Evolutionary conservation across 306 rosid genomes (phyloP), one percentile per base, ranked within the genome.

Genomic region (Crataegus laevigata): DNA sequence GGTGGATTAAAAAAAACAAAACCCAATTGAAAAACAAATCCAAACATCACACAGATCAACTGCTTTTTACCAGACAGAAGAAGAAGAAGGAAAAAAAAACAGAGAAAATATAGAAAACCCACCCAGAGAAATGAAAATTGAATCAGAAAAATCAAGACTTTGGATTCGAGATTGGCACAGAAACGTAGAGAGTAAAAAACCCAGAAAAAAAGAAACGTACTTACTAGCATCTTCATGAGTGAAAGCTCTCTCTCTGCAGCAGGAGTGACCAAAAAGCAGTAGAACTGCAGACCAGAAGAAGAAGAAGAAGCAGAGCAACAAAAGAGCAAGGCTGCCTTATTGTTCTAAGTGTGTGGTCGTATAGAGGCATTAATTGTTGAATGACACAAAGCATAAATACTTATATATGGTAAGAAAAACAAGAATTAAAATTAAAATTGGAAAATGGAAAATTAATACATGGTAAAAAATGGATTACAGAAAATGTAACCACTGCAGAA

Each of bases 171-270:
- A 76, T 72, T 74, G 30, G 36, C 18, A 55, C 34, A 34, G 43
- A 61, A 29, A n/a, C 40, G 26, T 28, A 32, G 2, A 24, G 17
- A 42, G 45, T 26, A 58, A 42, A 2, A 73, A 77, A 68, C 68
- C 58, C 68, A 80, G 17, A 84, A 73, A 84, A 82, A 88, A 81
- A 90, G 85, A 88, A 94, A 91, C 96, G 83, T 91, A 94, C 98
- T 87, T 91, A 94, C 98, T 86, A 91, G 94, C 96, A 94, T 87
- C 94, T 84, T 94, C 81, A 81, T 83, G 82, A 85, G 88, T 87
- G 85, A 91, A 89, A 88, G 87, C 82, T 88, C 60, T 11, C 75
- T 65, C 83, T 78, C 86, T 76, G 85, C 45, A 10, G 77, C 68
- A 87, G 81, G 85, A 78, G 86, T 60, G 87, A 73, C 85, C 81